Evolutionary conservation across 768 basidiomycete species (phyloP).

Genomic region (Zangia roseola): DNA sequence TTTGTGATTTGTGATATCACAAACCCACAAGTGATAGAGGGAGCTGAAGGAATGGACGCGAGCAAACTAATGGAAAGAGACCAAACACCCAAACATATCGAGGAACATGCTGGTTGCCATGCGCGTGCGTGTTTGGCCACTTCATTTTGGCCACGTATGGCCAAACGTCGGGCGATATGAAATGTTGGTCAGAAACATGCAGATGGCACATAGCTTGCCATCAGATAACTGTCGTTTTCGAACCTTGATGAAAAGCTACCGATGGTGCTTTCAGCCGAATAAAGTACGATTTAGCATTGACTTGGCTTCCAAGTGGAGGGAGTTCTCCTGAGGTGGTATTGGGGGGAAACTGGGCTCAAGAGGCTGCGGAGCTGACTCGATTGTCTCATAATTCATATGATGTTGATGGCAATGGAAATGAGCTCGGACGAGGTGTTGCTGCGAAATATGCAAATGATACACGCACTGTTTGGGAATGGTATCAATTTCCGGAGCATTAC

Average conservation of each 20-base stretch:
- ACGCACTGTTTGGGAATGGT: slow-evolving; percentile 20
- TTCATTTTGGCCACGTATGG: slow-evolving; percentile 10
- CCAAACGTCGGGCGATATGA: slow-evolving; percentile 25
- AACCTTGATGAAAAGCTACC: slow-evolving; percentile 21
- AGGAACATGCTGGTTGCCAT: slow-evolving; percentile 13
- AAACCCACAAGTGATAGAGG: slow-evolving; percentile 1
- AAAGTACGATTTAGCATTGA: slow-evolving; percentile 6
- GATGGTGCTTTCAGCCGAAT: slow-evolving; percentile 16
- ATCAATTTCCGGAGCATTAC: slow-evolving; percentile 22
- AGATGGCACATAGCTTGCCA: slow-evolving; percentile 9
- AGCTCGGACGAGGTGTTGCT: background rate
- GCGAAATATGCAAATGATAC: background rate
- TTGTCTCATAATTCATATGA: slow-evolving; percentile 1
- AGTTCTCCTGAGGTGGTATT: slow-evolving; percentile 14
- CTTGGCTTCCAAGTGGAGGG: slow-evolving; percentile 18
- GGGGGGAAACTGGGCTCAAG: background rate
- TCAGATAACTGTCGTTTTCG: slow-evolving; percentile 22
- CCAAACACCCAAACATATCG: slow-evolving; percentile 14
- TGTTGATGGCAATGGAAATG: background rate
- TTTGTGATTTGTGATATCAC: slow-evolving; percentile 1
- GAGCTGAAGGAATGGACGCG: background rate
- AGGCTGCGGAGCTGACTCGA: slow-evolving; percentile 6
- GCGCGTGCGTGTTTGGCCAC: slow-evolving; percentile 7
- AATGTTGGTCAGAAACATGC: slow-evolving; percentile 18
- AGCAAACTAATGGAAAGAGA: slow-evolving; percentile 3